A percentile compares a stretch with the other conserved stretches of the same genome.
Conservation (phyloP, 306 rosid species). For the Cucurbita argyrosperma region DNA sequence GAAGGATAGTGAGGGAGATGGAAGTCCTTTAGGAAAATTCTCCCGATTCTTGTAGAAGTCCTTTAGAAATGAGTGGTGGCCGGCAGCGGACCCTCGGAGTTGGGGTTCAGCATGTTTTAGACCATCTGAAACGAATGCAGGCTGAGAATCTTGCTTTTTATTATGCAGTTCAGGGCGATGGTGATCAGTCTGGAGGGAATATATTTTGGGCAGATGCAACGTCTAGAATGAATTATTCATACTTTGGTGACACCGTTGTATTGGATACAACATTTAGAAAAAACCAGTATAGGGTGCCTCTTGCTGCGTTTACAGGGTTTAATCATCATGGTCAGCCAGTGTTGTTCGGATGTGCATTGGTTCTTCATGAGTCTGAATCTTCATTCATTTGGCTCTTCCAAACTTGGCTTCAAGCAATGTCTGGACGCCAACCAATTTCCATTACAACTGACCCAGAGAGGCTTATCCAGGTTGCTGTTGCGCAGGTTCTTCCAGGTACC, state of each 20-base stretch:
- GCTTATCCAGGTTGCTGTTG: constrained; percentile 46
- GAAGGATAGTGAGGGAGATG: not conserved
- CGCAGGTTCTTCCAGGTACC: constrained; percentile 52
- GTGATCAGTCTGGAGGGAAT: constrained; percentile 40
- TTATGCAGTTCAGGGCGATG: constrained; percentile 52
- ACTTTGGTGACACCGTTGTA: constrained; percentile 67
- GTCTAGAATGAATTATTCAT: constrained; percentile 47
- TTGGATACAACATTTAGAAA: constrained; percentile 56
- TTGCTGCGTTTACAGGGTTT: constrained; percentile 57
- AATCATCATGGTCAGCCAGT: constrained; percentile 79
- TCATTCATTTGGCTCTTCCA: constrained; percentile 58
- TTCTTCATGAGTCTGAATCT: constrained; percentile 50
- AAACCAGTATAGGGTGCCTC: constrained; percentile 39
- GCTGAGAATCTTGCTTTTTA: constrained; percentile 67
- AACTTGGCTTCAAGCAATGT: constrained; percentile 76
- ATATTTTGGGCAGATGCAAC: constrained; percentile 72
- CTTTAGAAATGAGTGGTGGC: constrained; percentile 50
- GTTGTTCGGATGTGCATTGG: constrained; percentile 63
- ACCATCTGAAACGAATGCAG: constrained; percentile 70
- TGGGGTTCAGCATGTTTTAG: constrained; percentile 61
- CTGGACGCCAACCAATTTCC: constrained; percentile 52
- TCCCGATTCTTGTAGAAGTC: not conserved
- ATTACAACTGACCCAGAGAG: constrained; percentile 63
- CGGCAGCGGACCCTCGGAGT: constrained; percentile 56
- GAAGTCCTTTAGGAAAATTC: not conserved